A percentile compares a stretch with the other conserved stretches of the same genome.
Conservation (phyloP, 305 asterid genomes). For the Andrographis paniculata region DNA sequence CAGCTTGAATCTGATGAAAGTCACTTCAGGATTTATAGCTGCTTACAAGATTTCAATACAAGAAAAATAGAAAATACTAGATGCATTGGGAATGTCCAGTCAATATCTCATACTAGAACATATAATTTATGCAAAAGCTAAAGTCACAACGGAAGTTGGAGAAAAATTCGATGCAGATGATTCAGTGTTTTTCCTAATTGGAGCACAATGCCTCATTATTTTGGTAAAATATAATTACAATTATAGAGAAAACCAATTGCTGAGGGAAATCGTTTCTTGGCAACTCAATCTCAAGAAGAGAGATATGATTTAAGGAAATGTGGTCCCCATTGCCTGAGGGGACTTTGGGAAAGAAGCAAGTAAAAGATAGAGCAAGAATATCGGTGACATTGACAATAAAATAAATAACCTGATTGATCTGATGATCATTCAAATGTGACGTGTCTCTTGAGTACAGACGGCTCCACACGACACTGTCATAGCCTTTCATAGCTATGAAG, state of each 20-base stretch:
- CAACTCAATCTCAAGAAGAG: too few species aligned
- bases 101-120: background rate
- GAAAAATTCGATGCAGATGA: constrained; percentile 1
- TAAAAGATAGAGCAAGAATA: constrained; percentile 1
- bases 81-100: background rate
- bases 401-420: constrained; percentile 47
- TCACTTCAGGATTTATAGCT: constrained; percentile 11
- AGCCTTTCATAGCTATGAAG: constrained; percentile 82
- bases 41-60: constrained; percentile 3
- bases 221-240: background rate
- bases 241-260: too few species aligned
- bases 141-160: background rate
- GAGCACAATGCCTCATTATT: background rate
- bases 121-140: background rate
- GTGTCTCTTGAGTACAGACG: constrained; percentile 77
- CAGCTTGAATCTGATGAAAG: constrained; percentile 52
- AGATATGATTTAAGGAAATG: too few species aligned
- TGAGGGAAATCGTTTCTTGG: too few species aligned
- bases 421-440: constrained; percentile 54
- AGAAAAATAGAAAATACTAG: background rate
- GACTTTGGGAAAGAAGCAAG: constrained; percentile 1
- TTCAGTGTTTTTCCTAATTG: background rate
- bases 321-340: too few species aligned
- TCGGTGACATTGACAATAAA: background rate
- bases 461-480: constrained; percentile 96